These are phyloP conservation scores for Penicillium parvum DNA, from an alignment of 495 filamentous ascomycete species.

Conservation along the genomic window DNA sequence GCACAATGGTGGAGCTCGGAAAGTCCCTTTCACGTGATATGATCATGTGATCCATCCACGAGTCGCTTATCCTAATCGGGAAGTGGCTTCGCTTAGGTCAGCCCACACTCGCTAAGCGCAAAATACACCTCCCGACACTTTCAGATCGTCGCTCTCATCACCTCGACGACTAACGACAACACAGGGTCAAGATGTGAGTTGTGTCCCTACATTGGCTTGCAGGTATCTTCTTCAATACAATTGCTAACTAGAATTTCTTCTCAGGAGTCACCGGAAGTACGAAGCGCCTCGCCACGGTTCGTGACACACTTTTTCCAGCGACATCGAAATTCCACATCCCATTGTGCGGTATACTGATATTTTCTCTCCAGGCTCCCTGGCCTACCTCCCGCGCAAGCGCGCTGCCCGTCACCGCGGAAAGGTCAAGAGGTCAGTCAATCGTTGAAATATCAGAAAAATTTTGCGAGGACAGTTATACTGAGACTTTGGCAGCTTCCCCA, in stretches of 20 bases:
- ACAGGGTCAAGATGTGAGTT: slow-evolving; percentile 53
- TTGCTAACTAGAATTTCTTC: slow-evolving; percentile 31
- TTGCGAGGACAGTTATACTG: slow-evolving; percentile 27
- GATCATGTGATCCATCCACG: slow-evolving; percentile 2
- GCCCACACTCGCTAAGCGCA: slow-evolving; percentile 47
- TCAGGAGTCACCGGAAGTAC: slow-evolving; percentile 72
- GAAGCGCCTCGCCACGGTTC: slow-evolving; percentile 94
- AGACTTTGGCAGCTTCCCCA: slow-evolving; percentile 77
- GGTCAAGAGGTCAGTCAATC: slow-evolving; percentile 81
- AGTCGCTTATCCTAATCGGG: slow-evolving; percentile 28
- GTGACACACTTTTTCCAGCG: slow-evolving; percentile 31
- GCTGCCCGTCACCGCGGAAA: slow-evolving; percentile 94
- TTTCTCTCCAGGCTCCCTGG: slow-evolving; percentile 62
- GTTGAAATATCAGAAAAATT: slow-evolving; percentile 8
- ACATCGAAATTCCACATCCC: slow-evolving; percentile 26
- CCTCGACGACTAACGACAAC: slow-evolving; percentile 52
- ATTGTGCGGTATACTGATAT: slow-evolving; percentile 36
- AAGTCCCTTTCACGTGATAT: slow-evolving; percentile 5
- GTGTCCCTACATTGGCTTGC: slow-evolving; percentile 2
- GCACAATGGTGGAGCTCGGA: too few relatives aligned
- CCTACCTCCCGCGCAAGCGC: slow-evolving; percentile 95
- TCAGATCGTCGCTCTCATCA: slow-evolving; percentile 42
- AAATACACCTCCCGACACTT: slow-evolving; percentile 41
- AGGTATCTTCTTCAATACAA: slow-evolving; percentile 14
- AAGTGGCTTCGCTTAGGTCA: slow-evolving; percentile 38